Base-by-base conservation (phyloP, 306 rosid genomes). In the Hippophae gyantsensis region DNA sequence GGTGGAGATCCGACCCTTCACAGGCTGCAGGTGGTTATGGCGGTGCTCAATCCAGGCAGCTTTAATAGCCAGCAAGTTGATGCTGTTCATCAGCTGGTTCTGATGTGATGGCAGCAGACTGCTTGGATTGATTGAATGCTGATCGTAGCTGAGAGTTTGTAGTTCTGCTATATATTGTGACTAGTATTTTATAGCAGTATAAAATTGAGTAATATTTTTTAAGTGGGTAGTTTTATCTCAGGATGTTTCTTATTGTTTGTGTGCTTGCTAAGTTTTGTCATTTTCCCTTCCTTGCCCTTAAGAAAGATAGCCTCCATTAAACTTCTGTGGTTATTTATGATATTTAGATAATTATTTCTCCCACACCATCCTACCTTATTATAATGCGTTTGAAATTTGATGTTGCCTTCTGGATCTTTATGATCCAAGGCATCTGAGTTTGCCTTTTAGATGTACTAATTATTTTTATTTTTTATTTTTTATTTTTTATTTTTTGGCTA, bases 1-100 rank as follows among this genome's bases (percentile, higher is more conserved):
- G 76, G 42, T 81, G 86, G 86, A 77, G 83, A 66, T 72, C 86
- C 48, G 86, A 81, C 66, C 73, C 67, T 52, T 65, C 86, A 55
- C 81, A 78, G 46, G 76, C 81, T 43, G 61, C 76, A 8, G 72
- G 69, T 58, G 81, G 83, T 7, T 77, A 78, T 9, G 78, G 83
- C 23, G 72, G 76, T 61, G 65, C 81, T 62, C 87, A 66, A 59
- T 72, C 87, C 63, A 75, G 87, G 75, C 79, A 72, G 74, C 63
- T 68, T 64, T 81, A 72, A 70, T 58, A 45, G 41, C 43, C 38
- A 46, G 62, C 9, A 18, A 49, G 9, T 58, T 18, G 56, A 67
- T 62, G 67, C 62, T 60, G 56, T 44, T 64, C 61, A 57, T 67
- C 64, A 47, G 64, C 57, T 54, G 12, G 13, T 48, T 48, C 42